A percentile compares a stretch with the other conserved stretches of the same genome.
phyloP scores from a whole-genome alignment of 2,329 filamentous ascomycete genomes.

The Clonostachys rosea region DNA sequence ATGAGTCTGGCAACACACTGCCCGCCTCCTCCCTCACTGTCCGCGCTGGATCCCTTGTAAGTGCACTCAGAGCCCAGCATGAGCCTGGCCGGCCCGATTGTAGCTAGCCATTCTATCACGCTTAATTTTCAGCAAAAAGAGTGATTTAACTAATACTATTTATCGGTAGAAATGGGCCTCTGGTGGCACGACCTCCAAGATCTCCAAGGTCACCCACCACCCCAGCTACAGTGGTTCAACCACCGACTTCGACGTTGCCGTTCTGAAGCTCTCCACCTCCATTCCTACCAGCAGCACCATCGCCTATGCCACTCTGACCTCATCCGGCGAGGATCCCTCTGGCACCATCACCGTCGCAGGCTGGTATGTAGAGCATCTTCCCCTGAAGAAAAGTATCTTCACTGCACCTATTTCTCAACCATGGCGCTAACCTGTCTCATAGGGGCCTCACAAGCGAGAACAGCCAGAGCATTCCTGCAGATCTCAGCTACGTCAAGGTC shows the following conservation, averaged over 20 bases:
- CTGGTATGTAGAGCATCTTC: conserved; percentile 9
- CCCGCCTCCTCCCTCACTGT: conserved; percentile 9
- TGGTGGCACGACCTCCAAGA: conserved; percentile 15
- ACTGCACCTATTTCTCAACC: not conserved
- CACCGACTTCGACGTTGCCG: conserved; percentile 17
- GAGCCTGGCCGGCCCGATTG: conserved; percentile 1
- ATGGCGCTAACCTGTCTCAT: conserved; percentile 5
- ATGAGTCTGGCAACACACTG: not conserved
- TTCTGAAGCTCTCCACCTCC: conserved; percentile 16
- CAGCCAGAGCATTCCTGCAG: conserved; percentile 5
- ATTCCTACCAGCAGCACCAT: conserved; percentile 13
- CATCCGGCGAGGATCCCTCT: conserved; percentile 15
- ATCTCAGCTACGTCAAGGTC: conserved; percentile 18
- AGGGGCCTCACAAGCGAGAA: conserved; percentile 2
- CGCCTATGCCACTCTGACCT: conserved; percentile 14
- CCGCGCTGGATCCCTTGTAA: conserved; percentile 16
- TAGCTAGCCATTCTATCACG: conserved; percentile 6
- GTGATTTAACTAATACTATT: not conserved
- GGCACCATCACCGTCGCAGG: conserved; percentile 14
- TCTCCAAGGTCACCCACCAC: conserved; percentile 15
- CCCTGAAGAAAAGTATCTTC: conserved; percentile 1
- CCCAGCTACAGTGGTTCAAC: conserved; percentile 10
- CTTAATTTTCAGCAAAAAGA: conserved; percentile 6
- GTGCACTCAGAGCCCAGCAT: not conserved
- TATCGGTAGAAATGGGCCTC: conserved; percentile 1